Evolutionary conservation across 2,329 filamentous ascomycete species (phyloP).

Genomic region (Fusarium pseudoanthophilum): DNA sequence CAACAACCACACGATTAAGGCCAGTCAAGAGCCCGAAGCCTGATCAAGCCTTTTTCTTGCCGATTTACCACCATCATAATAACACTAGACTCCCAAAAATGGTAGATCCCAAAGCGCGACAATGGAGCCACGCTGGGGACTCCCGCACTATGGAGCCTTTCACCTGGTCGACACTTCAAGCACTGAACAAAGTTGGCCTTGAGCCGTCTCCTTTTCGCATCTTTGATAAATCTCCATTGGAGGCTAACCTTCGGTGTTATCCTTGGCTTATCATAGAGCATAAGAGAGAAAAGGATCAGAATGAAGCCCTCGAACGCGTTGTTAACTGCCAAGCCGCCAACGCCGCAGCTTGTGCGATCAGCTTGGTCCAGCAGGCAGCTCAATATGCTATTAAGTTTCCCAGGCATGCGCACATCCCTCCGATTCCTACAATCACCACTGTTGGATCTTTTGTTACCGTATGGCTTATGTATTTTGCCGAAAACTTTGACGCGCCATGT

Average conservation of each 20-base stretch:
- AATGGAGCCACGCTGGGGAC: background rate
- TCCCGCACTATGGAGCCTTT: constrained; percentile 7
- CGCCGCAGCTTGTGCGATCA: constrained; percentile 28
- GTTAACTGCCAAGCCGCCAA: constrained; percentile 31
- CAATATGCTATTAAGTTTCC: constrained; percentile 16
- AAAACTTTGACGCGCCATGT: constrained; percentile 9
- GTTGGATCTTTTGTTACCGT: constrained; percentile 23
- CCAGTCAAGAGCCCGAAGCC: constrained; percentile 10
- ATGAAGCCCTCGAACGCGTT: background rate
- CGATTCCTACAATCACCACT: constrained; percentile 28
- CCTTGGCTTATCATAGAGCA: constrained; percentile 39
- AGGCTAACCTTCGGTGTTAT: constrained; percentile 23
- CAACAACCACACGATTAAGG: background rate
- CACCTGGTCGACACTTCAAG: constrained; percentile 15
- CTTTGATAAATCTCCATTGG: background rate
- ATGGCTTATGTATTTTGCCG: constrained; percentile 31
- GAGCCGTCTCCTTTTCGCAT: constrained; percentile 8
- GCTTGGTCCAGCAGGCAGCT: constrained; percentile 6
- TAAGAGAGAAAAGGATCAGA: constrained; percentile 9
- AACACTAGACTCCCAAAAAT: background rate
- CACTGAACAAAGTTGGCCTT: background rate
- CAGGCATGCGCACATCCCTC: constrained; percentile 18
- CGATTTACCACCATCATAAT: constrained; percentile 5
- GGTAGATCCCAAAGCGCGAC: background rate
- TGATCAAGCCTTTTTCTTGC: constrained; percentile 29